Percentiles rank a stretch among this genome's conserved stretches.
Conservation (phyloP, 257 asterid species). For the Nicotiana otophora region DNA sequence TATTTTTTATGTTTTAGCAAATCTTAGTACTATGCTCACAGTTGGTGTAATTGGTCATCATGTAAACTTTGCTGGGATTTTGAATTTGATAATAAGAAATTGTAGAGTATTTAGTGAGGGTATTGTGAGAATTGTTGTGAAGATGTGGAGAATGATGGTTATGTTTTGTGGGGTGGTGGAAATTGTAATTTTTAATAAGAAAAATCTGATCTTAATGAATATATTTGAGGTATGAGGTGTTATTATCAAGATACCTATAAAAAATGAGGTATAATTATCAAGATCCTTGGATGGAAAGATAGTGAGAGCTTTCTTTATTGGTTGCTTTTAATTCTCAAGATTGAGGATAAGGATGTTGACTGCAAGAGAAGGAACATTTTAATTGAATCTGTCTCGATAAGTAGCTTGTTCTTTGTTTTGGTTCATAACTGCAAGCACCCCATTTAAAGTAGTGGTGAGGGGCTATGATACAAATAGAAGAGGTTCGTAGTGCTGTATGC, state of each 20-base stretch:
- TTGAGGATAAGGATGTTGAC: background rate
- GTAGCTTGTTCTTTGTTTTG: background rate
- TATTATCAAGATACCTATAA: too few relatives aligned
- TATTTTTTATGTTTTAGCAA: background rate
- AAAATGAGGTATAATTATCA: background rate
- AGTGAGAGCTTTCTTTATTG: background rate
- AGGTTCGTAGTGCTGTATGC: background rate
- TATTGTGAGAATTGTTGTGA: background rate
- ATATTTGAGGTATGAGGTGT: background rate
- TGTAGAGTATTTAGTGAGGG: background rate
- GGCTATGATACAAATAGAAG: background rate
- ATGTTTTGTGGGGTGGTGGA: background rate
- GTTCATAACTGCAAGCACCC: background rate
- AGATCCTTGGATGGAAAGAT: background rate
- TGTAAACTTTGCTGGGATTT: background rate
- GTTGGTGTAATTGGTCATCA: background rate
- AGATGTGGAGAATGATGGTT: background rate
- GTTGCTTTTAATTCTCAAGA: background rate
- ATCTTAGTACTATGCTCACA: background rate
- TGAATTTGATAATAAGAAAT: background rate
- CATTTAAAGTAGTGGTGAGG: background rate
- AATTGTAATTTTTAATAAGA: background rate
- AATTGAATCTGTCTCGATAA: background rate
- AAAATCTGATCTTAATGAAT: slow-evolving; percentile 7
- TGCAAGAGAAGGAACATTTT: background rate